phyloP scores from a whole-genome alignment of 495 filamentous ascomycete genomes.

The Pseudotulostoma volvatum region DNA sequence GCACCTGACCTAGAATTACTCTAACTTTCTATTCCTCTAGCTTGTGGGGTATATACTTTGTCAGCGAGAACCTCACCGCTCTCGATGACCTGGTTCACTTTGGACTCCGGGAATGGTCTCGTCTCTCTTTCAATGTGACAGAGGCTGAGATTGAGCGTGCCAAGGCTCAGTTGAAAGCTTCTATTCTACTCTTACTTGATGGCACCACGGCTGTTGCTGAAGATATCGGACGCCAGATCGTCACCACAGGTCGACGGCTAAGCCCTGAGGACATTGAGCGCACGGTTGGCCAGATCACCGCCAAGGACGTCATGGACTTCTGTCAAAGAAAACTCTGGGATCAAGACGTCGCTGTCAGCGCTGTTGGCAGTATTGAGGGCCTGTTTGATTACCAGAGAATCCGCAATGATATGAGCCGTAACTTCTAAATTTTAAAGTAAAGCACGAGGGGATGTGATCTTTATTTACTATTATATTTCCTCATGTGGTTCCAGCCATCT shows the following conservation, averaged over 20 bases:
- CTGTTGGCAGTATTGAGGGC: conserved; percentile 84
- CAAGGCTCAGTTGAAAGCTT: conserved; percentile 98
- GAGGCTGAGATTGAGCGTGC: conserved; percentile 91
- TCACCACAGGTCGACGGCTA: conserved; percentile 88
- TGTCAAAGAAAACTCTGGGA: conserved; percentile 88
- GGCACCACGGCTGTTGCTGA: conserved; percentile 94
- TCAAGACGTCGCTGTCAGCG: conserved; percentile 84
- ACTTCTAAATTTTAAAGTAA: conserved; percentile 41
- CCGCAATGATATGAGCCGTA: conserved; percentile 79
- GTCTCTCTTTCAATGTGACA: conserved; percentile 70
- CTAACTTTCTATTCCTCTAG: conserved; percentile 30
- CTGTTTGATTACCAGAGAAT: conserved; percentile 80
- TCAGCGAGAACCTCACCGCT: conserved; percentile 69
- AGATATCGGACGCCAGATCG: conserved; percentile 95
- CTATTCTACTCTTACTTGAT: conserved; percentile 89
- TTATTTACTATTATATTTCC: too few relatives aligned
- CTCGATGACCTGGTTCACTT: conserved; percentile 97
- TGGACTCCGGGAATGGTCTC: conserved; percentile 93
- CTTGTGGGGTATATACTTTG: conserved; percentile 98
- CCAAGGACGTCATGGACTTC: conserved; percentile 95
- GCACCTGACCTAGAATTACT: too few relatives aligned
- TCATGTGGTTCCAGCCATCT: neutral
- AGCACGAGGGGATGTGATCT: too few relatives aligned
- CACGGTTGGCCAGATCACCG: conserved; percentile 69
- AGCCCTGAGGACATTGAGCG: conserved; percentile 86